Base-by-base conservation (phyloP, 176 grass and related monocot genomes). In the Oryza longistaminata region DNA sequence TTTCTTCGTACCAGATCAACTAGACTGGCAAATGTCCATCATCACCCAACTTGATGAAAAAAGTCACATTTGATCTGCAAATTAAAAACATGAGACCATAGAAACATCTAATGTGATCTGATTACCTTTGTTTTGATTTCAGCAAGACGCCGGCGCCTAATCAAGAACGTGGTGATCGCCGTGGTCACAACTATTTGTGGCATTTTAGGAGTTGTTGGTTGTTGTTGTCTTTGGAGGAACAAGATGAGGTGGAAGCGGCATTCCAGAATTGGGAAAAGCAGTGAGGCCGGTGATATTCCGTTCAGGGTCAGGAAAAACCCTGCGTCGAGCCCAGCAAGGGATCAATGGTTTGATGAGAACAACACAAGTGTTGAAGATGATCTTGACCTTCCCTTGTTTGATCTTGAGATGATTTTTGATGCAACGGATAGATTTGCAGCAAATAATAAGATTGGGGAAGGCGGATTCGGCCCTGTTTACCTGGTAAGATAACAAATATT, bases 391-490 rank as follows among this genome's bases (percentile, higher is more conserved):
- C 88, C 88, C 2, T 24, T 89, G 29, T 53, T 85, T 7, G 88
- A 77, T 44, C 77, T 89, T 15, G 49, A 24, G 17, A 71, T 34
- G 40, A 44, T 89, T 61, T 31, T 52, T 33, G 65, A 19, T 9
- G 71, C 83, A 22, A 92, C 90, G 0, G 67, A 73, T 7, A 79
- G 70, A 44, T 92, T 93, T 22, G 33, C 91, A 7, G 21, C 43
- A 0, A 40, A 52, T 6, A 81, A 64, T 13, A 84, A 90, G 78
- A 83, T 92, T 12, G 87, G 87, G 6, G 67, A 90, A 44, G 91
- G 91, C 9, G 91, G 91, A 11, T 93, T 93, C 50, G 91, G 91
- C 24, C 81, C 81, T 16, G 91, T 93, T 55, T 93, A 90, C 39
- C 78, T 68, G 91, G 91, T 93, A 84, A 76, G 45, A 48, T 49